Evolutionary conservation across 1,139 yeast species (phyloP), one percentile per base, ranked within the genome.

Genomic region (Pichia sp.): DNA sequence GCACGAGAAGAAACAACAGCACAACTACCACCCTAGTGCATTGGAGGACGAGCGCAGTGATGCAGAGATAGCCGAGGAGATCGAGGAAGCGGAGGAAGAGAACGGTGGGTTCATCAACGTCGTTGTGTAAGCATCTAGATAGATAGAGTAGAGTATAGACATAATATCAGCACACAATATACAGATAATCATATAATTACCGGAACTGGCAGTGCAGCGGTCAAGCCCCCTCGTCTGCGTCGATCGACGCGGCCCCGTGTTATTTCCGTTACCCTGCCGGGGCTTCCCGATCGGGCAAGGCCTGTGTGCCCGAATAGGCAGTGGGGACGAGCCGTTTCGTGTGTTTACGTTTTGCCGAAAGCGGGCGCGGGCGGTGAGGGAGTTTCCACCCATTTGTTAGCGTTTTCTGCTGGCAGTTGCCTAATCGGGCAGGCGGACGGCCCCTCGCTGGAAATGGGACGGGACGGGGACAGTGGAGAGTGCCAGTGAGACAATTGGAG

Each of bases 81-180:
- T 19, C 10, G 39, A 35, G 15, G 24, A 19, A 4, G 33, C 17
- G n/a, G 37, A 38, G 12, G 72, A 18, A 8, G 39, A 30, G 18
- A 39, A 39, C 27, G 35, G 31, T 17, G 42, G 42, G 17, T 39
- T 39, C 27, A 39, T 30, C 15, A 36, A 36, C 14, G 15, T 17
- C 17, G 34, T 20, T 24, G 27, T 24, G 10, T 7, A 24, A 8
- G 7, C 9, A 11, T 28, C 11, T 10, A 10, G 10, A 28, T 9
- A 8, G 5, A 10, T 28, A 28, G 10, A 28, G 9, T 11, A 11
- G 4, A 8, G 14, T 28, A 28, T 28, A 31, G 17, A 10, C 5
- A 15, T 31, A n/a, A 31, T n/a, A n/a, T n/a, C n/a, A n/a, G n/a
- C n/a, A n/a, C n/a, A n/a, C n/a, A n/a, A n/a, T n/a, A n/a, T n/a